Evolutionary conservation across 2,329 filamentous ascomycete species (phyloP).

Genomic region (Curvularia eragrostidis): DNA sequence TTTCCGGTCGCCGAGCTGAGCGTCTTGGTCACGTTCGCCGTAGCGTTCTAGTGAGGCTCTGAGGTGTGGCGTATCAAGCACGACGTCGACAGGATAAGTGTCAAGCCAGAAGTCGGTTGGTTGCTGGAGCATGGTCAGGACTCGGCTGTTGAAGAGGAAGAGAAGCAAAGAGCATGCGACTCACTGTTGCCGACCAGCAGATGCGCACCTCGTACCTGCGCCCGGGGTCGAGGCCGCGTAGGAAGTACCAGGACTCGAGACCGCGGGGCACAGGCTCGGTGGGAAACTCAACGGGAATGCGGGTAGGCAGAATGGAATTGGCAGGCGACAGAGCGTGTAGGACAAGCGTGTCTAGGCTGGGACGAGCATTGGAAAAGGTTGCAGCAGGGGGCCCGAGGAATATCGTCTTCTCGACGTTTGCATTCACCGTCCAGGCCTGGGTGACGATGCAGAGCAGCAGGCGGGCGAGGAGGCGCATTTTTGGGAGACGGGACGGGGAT

Average conservation of each 20-base stretch:
- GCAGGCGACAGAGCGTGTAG: constrained; percentile 69
- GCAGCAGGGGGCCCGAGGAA: constrained; percentile 74
- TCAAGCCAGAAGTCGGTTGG: constrained; percentile 79
- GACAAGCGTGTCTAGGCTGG: constrained; percentile 65
- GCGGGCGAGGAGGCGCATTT: constrained; percentile 43
- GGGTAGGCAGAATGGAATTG: constrained; percentile 62
- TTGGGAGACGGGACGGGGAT: constrained; percentile 25
- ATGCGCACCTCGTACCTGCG: constrained; percentile 89
- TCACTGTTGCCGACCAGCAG: constrained; percentile 91
- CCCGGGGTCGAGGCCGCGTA: constrained; percentile 71
- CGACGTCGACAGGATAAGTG: constrained; percentile 65
- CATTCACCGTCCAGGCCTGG: constrained; percentile 53
- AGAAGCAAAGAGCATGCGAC: constrained; percentile 39
- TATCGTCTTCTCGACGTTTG: constrained; percentile 91
- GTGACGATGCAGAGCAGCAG: constrained; percentile 43
- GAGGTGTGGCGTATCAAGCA: constrained; percentile 68
- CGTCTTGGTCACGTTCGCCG: constrained; percentile 59
- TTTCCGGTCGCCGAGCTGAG: constrained; percentile 8
- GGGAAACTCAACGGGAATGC: constrained; percentile 73
- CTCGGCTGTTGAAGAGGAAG: constrained; percentile 7
- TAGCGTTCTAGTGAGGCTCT: constrained; percentile 70
- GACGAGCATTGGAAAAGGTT: constrained; percentile 62
- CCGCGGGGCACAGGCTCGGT: constrained; percentile 61
- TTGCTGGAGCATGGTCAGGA: constrained; percentile 66
- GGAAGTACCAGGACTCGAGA: constrained; percentile 76